These are phyloP conservation scores for Citrus inodora DNA, from an alignment of 345 rosid species.

Conservation along the genomic window DNA sequence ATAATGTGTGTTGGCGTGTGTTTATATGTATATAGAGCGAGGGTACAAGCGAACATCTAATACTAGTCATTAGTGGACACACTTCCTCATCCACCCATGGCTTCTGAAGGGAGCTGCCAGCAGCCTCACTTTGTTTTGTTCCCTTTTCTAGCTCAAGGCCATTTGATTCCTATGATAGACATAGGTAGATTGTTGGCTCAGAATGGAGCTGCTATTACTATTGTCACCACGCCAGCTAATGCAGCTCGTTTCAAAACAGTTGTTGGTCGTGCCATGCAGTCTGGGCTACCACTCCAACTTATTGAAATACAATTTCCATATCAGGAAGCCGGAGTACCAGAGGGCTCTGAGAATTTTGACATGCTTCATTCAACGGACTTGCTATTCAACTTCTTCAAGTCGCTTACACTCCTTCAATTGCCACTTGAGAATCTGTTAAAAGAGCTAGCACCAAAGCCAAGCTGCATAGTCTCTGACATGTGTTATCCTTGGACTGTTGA, in stretches of 20 bases:
- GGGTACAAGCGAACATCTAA: too few species aligned
- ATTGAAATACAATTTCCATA: not conserved
- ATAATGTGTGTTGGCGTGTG: too few species aligned
- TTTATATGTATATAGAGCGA: too few species aligned
- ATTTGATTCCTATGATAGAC: conserved; percentile 53
- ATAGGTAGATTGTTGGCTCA: conserved; percentile 43
- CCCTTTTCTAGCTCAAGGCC: conserved; percentile 66
- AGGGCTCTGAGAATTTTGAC: conserved; percentile 5
- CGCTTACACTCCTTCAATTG: not conserved
- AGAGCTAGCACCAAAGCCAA: conserved; percentile 13
- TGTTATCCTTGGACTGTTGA: conserved; percentile 20
- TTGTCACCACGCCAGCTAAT: conserved; percentile 44
- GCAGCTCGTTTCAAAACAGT: conserved; percentile 9
- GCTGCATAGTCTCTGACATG: conserved; percentile 39
- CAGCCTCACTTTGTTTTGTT: conserved; percentile 41
- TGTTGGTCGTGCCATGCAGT: not conserved
- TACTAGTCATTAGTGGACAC: too few species aligned
- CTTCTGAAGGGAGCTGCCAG: not conserved
- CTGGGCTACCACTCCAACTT: not conserved
- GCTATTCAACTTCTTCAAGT: not conserved
- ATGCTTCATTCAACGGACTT: not conserved
- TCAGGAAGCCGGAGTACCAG: conserved; percentile 1
- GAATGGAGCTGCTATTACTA: conserved; percentile 35
- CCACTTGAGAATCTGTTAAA: conserved; percentile 18
- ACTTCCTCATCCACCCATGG: not conserved